A percentile compares a stretch with the other conserved stretches of the same genome.
Conservation (phyloP, 306 rosid genomes). For the Canavalia ensiformis region DNA sequence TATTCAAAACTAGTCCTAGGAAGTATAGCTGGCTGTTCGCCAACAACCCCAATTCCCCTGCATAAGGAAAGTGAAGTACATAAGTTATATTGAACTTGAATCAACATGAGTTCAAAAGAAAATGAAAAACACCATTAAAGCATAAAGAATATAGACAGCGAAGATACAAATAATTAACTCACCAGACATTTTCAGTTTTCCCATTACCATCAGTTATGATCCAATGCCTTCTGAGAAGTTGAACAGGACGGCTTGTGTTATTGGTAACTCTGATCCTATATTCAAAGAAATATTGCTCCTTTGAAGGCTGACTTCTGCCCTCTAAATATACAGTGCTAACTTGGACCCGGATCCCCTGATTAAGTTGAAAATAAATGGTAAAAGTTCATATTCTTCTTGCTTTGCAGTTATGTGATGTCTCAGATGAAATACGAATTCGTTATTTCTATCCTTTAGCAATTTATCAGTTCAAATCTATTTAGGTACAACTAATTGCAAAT, state of each 20-base stretch:
- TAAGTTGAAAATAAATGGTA: constrained; percentile 29
- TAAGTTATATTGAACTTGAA: constrained; percentile 15
- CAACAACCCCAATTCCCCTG: constrained; percentile 89
- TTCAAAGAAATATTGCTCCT: constrained; percentile 73
- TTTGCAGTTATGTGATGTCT: constrained; percentile 18
- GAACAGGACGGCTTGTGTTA: constrained; percentile 72
- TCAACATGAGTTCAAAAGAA: not conserved
- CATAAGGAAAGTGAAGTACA: constrained; percentile 25
- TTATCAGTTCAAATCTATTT: constrained; percentile 10
- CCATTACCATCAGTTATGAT: constrained; percentile 79
- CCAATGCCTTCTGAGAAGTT: constrained; percentile 93
- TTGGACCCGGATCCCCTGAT: constrained; percentile 85
- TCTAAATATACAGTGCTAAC: constrained; percentile 80
- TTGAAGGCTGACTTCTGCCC: constrained; percentile 78
- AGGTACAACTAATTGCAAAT: not conserved
- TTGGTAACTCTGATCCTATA: constrained; percentile 76
- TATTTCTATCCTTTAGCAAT: not conserved
- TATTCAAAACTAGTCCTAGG: constrained; percentile 78
- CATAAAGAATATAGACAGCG: constrained; percentile 29
- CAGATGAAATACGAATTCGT: constrained; percentile 5
- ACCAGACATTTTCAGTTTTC: constrained; percentile 80
- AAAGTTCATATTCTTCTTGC: not conserved
- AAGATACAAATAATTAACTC: constrained; percentile 44
- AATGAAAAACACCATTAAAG: constrained; percentile 7
- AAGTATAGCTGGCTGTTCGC: constrained; percentile 87